phyloP scores from a whole-genome alignment of 1,284 basidiomycete genomes.

The Limonomyces culmigenus region DNA sequence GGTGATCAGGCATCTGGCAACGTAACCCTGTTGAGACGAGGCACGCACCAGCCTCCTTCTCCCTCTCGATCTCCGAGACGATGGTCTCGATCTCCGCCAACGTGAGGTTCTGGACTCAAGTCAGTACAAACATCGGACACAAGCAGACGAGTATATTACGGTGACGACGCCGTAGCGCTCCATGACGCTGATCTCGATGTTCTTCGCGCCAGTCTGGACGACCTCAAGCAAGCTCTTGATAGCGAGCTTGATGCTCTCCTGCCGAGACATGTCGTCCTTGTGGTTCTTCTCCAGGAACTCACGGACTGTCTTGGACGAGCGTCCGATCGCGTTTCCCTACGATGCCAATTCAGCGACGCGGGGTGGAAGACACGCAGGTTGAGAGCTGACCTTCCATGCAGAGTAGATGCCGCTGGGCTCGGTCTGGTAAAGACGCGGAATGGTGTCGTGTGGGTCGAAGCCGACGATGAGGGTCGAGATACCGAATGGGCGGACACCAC shows the following conservation, averaged over 20 bases:
- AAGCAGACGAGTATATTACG: slow-evolving; percentile 27
- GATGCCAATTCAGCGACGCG: slow-evolving; percentile 2
- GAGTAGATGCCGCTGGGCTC: slow-evolving; percentile 97
- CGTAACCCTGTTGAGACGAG: background rate
- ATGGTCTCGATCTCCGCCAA: slow-evolving; percentile 80
- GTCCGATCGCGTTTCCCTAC: slow-evolving; percentile 93
- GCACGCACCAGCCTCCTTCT: slow-evolving; percentile 80
- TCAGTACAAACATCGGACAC: slow-evolving; percentile 3
- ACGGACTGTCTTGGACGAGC: slow-evolving; percentile 95
- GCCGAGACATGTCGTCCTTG: slow-evolving; percentile 76
- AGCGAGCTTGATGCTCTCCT: slow-evolving; percentile 88
- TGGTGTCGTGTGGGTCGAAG: slow-evolving; percentile 86
- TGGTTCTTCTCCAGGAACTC: slow-evolving; percentile 99
- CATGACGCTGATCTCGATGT: slow-evolving; percentile 96
- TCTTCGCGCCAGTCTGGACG: slow-evolving; percentile 98
- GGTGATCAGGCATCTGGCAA: slow-evolving; percentile 3
- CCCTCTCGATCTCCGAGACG: slow-evolving; percentile 81
- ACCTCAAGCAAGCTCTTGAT: slow-evolving; percentile 95
- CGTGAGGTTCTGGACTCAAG: slow-evolving; percentile 51
- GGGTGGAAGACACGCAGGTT: background rate
- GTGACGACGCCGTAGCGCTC: slow-evolving; percentile 84
- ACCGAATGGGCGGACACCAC: slow-evolving; percentile 96
- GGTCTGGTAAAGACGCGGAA: slow-evolving; percentile 88
- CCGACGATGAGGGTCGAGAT: slow-evolving; percentile 95
- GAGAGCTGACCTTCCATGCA: slow-evolving; percentile 79